These are phyloP conservation scores for Zarea fungicola DNA, from an alignment of 2,329 filamentous ascomycete genomes.

Conservation along the genomic window DNA sequence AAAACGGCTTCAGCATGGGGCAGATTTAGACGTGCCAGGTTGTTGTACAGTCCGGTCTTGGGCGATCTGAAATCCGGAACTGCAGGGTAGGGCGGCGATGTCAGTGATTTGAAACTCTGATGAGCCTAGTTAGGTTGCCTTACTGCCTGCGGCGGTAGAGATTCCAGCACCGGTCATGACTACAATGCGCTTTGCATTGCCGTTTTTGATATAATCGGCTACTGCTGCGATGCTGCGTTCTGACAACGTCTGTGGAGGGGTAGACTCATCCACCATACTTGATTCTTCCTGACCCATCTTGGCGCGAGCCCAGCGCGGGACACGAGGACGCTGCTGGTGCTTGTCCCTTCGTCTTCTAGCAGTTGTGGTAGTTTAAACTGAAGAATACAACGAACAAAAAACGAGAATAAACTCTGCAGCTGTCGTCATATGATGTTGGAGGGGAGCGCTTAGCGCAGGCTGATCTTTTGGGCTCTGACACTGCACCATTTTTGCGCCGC, in stretches of 20 bases:
- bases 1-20: conserved; percentile 92
- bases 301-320: conserved; percentile 28
- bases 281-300: conserved; percentile 89
- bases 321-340: conserved; percentile 28
- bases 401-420: background rate
- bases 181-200: conserved; percentile 64
- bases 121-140: conserved; percentile 18
- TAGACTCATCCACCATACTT: conserved; percentile 55
- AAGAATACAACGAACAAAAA: background rate
- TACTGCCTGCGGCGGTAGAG: conserved; percentile 64
- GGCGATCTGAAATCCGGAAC: conserved; percentile 95
- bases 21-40: conserved; percentile 78
- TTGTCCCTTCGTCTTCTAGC: conserved; percentile 33
- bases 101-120: background rate
- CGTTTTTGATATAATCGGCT: conserved; percentile 73
- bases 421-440: background rate
- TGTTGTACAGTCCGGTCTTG: conserved; percentile 88
- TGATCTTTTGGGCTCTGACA: background rate
- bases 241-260: conserved; percentile 58
- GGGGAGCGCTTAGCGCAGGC: background rate
- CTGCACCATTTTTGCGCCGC: conserved; percentile 2
- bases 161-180: conserved; percentile 92
- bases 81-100: conserved; percentile 26
- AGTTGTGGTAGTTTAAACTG: conserved; percentile 28
- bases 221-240: conserved; percentile 67